phyloP scores from a whole-genome alignment of 345 rosid genomes.

The Triadica sebifera region DNA sequence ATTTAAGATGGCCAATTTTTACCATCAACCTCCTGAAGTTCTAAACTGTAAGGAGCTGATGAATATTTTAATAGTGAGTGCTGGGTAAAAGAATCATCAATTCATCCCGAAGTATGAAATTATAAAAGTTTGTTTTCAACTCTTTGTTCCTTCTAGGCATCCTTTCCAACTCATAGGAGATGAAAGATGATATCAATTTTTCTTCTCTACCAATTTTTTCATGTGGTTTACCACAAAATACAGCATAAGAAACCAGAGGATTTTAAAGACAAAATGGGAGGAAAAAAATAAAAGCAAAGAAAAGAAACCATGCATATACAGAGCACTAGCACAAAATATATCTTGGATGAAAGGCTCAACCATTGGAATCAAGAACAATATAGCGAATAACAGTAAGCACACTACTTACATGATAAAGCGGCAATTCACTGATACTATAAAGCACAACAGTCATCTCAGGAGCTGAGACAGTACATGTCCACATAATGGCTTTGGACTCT shows the following conservation, averaged over 20 bases:
- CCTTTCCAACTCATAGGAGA: no score
- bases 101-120: not conserved
- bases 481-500: constrained; percentile 61
- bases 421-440: constrained; percentile 49
- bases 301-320: not conserved
- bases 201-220: not conserved
- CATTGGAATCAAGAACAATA: not conserved
- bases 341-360: constrained; percentile 7
- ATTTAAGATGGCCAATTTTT: not conserved
- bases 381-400: not conserved
- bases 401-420: constrained; percentile 86
- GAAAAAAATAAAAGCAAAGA: not conserved
- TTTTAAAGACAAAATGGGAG: not conserved
- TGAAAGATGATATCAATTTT: not conserved
- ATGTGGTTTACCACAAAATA: not conserved
- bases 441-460: constrained; percentile 90
- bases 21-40: not conserved
- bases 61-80: not conserved
- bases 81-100: not conserved
- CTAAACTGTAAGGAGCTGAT: not conserved
- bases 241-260: not conserved
- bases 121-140: not conserved
- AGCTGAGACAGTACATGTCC: constrained; percentile 95
- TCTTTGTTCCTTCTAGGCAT: not conserved
- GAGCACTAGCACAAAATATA: constrained; percentile 2